These are phyloP conservation scores for Dacryopinax primogenitus DNA, from an alignment of 768 basidiomycete species.

Conservation along the genomic window DNA sequence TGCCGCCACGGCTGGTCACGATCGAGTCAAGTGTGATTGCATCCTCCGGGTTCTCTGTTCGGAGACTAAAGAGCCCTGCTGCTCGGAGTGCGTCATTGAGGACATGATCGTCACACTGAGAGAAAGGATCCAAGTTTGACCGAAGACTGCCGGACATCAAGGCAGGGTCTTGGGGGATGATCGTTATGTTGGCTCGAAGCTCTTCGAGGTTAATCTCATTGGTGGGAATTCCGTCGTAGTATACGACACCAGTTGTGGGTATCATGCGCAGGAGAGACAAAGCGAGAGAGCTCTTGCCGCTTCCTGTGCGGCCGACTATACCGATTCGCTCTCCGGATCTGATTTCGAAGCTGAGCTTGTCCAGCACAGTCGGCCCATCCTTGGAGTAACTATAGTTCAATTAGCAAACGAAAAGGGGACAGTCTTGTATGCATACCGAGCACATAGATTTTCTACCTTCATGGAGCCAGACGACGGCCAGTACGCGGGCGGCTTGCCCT, in stretches of 20 bases:
- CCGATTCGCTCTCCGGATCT: conserved; percentile 47
- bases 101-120: conserved; percentile 39
- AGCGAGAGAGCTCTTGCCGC: conserved; percentile 42
- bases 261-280: conserved; percentile 46
- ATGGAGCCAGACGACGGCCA: conserved; percentile 50
- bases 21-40: conserved; percentile 35
- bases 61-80: conserved; percentile 27
- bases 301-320: conserved; percentile 54
- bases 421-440: conserved; percentile 31
- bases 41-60: conserved; percentile 17
- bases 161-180: conserved; percentile 44
- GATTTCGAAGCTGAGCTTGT: conserved; percentile 46
- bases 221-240: conserved; percentile 42
- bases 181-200: conserved; percentile 45
- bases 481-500: conserved; percentile 43
- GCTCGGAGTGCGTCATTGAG: conserved; percentile 42
- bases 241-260: conserved; percentile 41
- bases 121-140: conserved; percentile 47
- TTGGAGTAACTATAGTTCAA: conserved; percentile 17
- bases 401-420: neutral
- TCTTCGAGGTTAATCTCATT: conserved; percentile 41
- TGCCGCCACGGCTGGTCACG: conserved; percentile 35
- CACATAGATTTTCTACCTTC: conserved; percentile 40
- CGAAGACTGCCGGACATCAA: conserved; percentile 45
- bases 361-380: conserved; percentile 49